Percentiles rank a stretch among this genome's conserved stretches.
These are phyloP conservation scores for Pulveroboletus sp. DNA, from an alignment of 768 basidiomycete genomes.

Conservation along the genomic window DNA sequence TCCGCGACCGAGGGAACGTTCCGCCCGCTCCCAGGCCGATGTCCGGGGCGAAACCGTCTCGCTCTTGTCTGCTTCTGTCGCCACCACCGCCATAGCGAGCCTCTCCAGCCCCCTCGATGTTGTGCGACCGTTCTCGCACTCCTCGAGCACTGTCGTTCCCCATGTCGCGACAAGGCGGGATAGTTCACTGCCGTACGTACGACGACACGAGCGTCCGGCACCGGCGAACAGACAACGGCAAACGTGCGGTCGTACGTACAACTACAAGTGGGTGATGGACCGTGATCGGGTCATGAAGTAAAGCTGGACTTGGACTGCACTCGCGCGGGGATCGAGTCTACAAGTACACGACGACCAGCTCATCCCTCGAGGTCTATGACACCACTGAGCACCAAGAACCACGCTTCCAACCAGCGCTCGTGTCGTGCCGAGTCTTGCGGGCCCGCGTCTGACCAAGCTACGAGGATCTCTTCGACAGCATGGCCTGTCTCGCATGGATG, in stretches of 20 bases:
- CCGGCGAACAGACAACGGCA: neutral
- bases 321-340: too few relatives aligned
- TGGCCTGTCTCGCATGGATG: constrained; percentile 79
- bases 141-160: too few relatives aligned
- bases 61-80: neutral
- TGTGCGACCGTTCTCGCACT: too few relatives aligned
- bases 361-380: constrained; percentile 47
- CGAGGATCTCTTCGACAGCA: constrained; percentile 65
- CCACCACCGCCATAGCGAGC: too few relatives aligned
- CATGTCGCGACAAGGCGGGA: too few relatives aligned
- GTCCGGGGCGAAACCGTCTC: neutral
- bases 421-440: constrained; percentile 13
- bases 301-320: too few relatives aligned
- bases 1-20: constrained; percentile 14
- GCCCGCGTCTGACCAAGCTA: constrained; percentile 30
- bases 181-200: neutral
- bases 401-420: constrained; percentile 56
- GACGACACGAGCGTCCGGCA: neutral
- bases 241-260: too few relatives aligned
- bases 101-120: too few relatives aligned
- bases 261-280: too few relatives aligned
- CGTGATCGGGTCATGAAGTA: too few relatives aligned
- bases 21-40: neutral
- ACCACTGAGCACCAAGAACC: constrained; percentile 72
- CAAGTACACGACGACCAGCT: neutral